phyloP scores from a whole-genome alignment of 352 stramenopile species.

The Phytopythium litorale region DNA sequence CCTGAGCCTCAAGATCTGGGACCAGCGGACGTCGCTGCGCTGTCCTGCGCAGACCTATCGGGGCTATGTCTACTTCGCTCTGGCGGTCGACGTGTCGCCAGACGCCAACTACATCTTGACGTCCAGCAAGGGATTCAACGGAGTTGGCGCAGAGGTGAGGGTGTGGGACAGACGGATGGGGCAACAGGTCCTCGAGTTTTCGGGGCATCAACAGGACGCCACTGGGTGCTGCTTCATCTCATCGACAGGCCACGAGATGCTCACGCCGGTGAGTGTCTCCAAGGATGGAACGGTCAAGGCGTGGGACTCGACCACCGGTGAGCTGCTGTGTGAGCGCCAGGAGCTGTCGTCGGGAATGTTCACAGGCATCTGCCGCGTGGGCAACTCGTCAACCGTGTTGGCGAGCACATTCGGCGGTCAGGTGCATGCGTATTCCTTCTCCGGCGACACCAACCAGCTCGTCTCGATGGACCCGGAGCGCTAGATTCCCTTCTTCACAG shows the following conservation, averaged over 20 bases:
- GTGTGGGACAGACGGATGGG: slow-evolving; percentile 76
- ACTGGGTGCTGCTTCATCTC: slow-evolving; percentile 70
- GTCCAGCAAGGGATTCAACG: slow-evolving; percentile 85
- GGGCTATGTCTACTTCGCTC: slow-evolving; percentile 80
- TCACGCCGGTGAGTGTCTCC: slow-evolving; percentile 57
- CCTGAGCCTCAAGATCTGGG: slow-evolving; percentile 77
- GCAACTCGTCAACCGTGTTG: slow-evolving; percentile 16
- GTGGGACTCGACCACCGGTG: slow-evolving; percentile 38
- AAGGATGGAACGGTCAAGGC: slow-evolving; percentile 79
- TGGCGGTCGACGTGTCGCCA: slow-evolving; percentile 50
- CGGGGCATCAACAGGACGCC: slow-evolving; percentile 72
- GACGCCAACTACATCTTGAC: slow-evolving; percentile 67
- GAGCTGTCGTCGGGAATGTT: slow-evolving; percentile 55
- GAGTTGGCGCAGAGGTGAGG: slow-evolving; percentile 67
- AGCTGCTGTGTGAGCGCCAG: slow-evolving; percentile 37
- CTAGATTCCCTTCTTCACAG: not conserved
- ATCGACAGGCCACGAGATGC: slow-evolving; percentile 10
- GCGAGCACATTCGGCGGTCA: slow-evolving; percentile 53
- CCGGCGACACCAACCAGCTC: not conserved
- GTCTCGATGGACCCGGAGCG: not conserved
- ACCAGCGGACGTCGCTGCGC: slow-evolving; percentile 47
- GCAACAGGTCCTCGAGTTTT: slow-evolving; percentile 51
- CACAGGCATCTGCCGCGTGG: slow-evolving; percentile 44
- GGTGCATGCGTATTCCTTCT: slow-evolving; percentile 41
- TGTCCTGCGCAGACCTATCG: slow-evolving; percentile 46